phyloP scores from a whole-genome alignment of 805 yeast genomes.

The Wickerhamiella occidentalis region DNA sequence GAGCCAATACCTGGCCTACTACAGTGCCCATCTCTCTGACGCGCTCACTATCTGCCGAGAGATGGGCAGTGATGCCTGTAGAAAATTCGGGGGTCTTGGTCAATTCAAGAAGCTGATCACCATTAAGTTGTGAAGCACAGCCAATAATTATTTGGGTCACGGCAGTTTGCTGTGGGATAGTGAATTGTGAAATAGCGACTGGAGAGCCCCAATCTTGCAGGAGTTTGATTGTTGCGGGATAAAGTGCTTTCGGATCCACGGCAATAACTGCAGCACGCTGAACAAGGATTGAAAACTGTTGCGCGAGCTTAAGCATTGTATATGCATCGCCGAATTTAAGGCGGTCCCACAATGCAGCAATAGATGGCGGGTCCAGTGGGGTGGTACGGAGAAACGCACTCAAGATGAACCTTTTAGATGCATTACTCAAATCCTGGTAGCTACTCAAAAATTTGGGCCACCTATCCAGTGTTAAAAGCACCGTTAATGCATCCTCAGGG shows the following conservation, averaged over 20 bases:
- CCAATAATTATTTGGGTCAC: constrained; percentile 38
- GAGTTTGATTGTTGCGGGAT: constrained; percentile 10
- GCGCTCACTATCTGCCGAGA: constrained; percentile 38
- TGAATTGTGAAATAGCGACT: constrained; percentile 30
- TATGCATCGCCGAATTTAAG: constrained; percentile 8
- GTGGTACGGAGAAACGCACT: constrained; percentile 1
- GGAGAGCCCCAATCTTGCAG: constrained; percentile 31
- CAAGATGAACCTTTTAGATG: constrained; percentile 16
- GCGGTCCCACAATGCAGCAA: constrained; percentile 16
- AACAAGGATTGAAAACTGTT: constrained; percentile 3
- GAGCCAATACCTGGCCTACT: constrained; percentile 37
- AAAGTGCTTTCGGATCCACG: constrained; percentile 3
- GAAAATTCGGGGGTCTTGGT: constrained; percentile 34
- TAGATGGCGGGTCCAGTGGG: constrained; percentile 10
- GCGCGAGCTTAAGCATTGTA: constrained; percentile 1
- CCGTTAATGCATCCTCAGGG: constrained; percentile 13
- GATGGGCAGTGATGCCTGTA: constrained; percentile 39
- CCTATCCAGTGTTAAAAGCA: not conserved
- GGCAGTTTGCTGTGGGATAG: constrained; percentile 35
- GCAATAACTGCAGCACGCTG: constrained; percentile 20
- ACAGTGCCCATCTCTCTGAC: constrained; percentile 44
- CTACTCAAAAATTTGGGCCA: not conserved
- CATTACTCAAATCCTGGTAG: constrained; percentile 11
- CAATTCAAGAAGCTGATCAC: constrained; percentile 24
- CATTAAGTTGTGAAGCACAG: constrained; percentile 25